Base-by-base conservation (phyloP, 352 stramenopile genomes). In the Thalassiosira oceanica region DNA sequence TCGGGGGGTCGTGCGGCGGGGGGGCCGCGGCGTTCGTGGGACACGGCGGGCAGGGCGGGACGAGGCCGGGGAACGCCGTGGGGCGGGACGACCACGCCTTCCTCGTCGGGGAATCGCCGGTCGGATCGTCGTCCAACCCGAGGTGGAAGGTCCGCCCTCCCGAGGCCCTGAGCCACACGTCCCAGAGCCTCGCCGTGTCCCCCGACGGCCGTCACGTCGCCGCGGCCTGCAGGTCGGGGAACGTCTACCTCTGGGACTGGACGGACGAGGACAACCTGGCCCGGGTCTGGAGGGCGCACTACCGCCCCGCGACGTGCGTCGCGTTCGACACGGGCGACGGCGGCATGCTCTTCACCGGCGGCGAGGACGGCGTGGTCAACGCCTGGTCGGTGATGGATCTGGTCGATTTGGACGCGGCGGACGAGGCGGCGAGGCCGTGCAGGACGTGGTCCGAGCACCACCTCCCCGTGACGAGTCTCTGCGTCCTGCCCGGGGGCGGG, bases 291-390 rank as follows among this genome's bases (percentile, higher is more conserved):
- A 80, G 76, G 46, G 83, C 78, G 4, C 83, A 90, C 52, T 83
- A 90, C 60, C 60, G 83, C 16, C 27, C 80, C 0, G 53, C 78
- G 39, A 74, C 58, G 0, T 78, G 61, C 20, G 35, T 86, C 42
- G 43, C 45, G 29, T 87, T 80, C 61, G 75, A 67, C 45, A 42
- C 56, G 24, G 66, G 78, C 50, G 83, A 73, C 41, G 78, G 73
- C 15, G 27, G 56, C 7, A 83, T 70, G 36, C 49, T 90, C 21
- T 68, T 87, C 10, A 88, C 83, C 11, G 83, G 62, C 49, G 83
- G 80, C 29, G 77, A 73, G 18, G 83, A 90, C 77, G 83, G 80
- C 0, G 85, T 90, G 37, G 65, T 88, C 2, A 83, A 88, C 68
- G 51, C 70, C 4, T 90, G 78, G 60, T 67, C 51, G 29, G 33